Conservation (phyloP, 257 asterid genomes). For the Scutellaria minor region DNA sequence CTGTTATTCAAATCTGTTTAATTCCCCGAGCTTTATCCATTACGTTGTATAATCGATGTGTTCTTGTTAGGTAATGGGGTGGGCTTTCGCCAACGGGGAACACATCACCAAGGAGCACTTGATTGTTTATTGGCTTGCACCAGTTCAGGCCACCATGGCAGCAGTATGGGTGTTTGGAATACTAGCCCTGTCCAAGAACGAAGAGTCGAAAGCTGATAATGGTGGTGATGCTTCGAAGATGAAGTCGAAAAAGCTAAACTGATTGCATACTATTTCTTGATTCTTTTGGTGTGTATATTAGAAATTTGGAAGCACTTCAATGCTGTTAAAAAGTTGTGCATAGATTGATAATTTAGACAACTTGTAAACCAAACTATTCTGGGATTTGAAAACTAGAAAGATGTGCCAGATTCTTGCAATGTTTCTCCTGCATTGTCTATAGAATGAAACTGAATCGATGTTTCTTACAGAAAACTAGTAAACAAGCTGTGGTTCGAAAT, state of each 20-base stretch:
- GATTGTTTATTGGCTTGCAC: conserved; percentile 84
- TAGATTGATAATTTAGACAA: conserved; percentile 6
- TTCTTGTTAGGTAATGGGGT: conserved; percentile 69
- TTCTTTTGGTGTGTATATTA: conserved; percentile 22
- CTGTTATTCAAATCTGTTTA: background rate
- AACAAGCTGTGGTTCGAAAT: conserved; percentile 84
- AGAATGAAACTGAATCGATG: background rate
- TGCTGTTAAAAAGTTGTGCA: conserved; percentile 20
- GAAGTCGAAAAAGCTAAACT: conserved; percentile 42
- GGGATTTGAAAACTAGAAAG: conserved; percentile 26
- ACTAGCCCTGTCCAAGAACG: conserved; percentile 37
- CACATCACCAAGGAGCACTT: conserved; percentile 78
- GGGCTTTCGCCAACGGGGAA: conserved; percentile 85
- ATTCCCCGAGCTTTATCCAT: background rate
- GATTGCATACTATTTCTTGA: conserved; percentile 12
- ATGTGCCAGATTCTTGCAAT: conserved; percentile 25
- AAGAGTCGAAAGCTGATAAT: conserved; percentile 23
- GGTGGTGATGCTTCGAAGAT: conserved; percentile 34
- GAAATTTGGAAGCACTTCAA: conserved; percentile 27
- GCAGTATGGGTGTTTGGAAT: conserved; percentile 68
- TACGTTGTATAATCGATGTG: background rate
- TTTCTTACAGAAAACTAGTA: conserved; percentile 42
- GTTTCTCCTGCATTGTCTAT: conserved; percentile 36
- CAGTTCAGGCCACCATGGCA: conserved; percentile 67
- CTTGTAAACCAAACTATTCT: background rate